Percentiles rank a stretch among this genome's conserved stretches.
Conservation (phyloP, 129 eudicot species). For the Tanacetum coccineum region DNA sequence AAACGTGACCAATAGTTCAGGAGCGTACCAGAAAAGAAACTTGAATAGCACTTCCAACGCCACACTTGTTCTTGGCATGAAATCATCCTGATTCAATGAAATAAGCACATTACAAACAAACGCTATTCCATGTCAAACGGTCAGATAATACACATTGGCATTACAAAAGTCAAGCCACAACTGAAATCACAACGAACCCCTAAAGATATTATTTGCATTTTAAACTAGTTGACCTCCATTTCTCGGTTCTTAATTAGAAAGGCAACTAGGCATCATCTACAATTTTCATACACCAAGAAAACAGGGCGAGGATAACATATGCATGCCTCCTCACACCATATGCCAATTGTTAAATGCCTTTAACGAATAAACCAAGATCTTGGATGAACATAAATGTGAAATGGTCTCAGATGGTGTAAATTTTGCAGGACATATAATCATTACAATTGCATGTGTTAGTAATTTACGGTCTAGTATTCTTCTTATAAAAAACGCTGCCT, state of each 20-base stretch:
- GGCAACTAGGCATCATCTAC: not conserved
- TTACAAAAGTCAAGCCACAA: not conserved
- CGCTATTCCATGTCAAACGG: not conserved
- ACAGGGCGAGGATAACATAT: not conserved
- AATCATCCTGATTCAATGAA: constrained; percentile 74
- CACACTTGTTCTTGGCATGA: constrained; percentile 94
- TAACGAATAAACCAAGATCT: constrained; percentile 7
- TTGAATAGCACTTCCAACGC: constrained; percentile 80
- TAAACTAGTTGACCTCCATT: not conserved
- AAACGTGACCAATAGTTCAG: constrained; percentile 37
- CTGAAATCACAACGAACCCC: not conserved
- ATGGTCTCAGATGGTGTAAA: too few species aligned
- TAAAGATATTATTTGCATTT: not conserved
- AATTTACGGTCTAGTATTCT: not conserved
- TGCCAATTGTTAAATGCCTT: not conserved
- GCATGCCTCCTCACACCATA: constrained; percentile 11
- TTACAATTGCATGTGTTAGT: not conserved
- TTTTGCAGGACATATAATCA: not conserved
- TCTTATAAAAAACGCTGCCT: not conserved
- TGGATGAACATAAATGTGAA: not conserved
- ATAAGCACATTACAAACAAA: constrained; percentile 15
- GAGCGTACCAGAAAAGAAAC: constrained; percentile 80
- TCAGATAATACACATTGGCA: not conserved
- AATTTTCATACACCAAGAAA: not conserved
- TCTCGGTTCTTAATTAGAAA: not conserved